phyloP scores from a whole-genome alignment of 768 basidiomycete species.

The Podaxis sp. region DNA sequence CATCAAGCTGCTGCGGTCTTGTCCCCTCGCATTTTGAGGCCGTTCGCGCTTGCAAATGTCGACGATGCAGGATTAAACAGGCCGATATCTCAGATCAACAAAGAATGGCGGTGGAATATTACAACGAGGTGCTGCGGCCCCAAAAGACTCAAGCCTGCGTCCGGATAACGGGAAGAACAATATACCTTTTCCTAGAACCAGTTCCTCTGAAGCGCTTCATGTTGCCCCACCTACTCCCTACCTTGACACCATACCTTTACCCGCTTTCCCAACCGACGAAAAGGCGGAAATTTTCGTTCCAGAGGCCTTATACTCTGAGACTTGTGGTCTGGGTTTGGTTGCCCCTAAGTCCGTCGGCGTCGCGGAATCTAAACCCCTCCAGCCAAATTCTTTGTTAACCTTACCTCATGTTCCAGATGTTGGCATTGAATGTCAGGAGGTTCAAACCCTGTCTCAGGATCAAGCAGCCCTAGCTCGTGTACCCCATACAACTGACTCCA shows the following conservation, averaged over 20 bases:
- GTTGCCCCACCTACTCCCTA: background rate
- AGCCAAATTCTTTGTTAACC: background rate
- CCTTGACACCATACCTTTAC: background rate
- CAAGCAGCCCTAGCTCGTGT: background rate
- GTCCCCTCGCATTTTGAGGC: conserved; percentile 2
- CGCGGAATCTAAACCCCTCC: background rate
- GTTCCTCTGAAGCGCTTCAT: background rate
- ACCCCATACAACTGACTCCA: background rate
- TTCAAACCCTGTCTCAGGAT: background rate
- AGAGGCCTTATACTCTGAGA: background rate
- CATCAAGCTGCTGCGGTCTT: background rate
- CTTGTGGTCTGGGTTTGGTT: background rate
- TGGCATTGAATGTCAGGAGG: background rate
- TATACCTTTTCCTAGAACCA: background rate
- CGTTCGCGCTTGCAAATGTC: background rate
- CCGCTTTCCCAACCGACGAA: background rate
- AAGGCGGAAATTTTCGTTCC: background rate
- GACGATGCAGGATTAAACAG: background rate
- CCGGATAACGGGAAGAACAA: background rate
- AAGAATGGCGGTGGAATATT: background rate
- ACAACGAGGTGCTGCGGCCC: background rate
- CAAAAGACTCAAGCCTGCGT: background rate
- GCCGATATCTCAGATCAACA: background rate
- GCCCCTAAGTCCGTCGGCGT: background rate
- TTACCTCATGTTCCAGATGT: background rate